Conservation (phyloP, 208 protist genomes). For the Leishmania arabica region DNA sequence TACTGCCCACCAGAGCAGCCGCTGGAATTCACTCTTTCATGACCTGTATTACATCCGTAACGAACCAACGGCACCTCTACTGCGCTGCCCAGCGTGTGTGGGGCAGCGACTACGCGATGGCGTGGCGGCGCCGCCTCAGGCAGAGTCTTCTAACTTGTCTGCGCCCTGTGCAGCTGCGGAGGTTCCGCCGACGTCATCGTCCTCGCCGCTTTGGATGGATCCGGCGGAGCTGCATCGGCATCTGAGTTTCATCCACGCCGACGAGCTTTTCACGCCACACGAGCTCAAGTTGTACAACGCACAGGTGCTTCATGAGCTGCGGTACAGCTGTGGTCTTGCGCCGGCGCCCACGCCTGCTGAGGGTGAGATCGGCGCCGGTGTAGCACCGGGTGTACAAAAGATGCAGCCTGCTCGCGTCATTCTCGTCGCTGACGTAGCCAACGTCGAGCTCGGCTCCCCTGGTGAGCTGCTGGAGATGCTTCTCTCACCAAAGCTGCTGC, state of each 20-base stretch:
- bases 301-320: conserved; percentile 35
- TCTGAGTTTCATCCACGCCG: conserved; percentile 63
- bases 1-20: not conserved
- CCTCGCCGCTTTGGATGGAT: conserved; percentile 20
- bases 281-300: conserved; percentile 57
- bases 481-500: conserved; percentile 29
- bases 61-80: conserved; percentile 36
- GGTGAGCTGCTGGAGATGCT: conserved; percentile 48
- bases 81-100: conserved; percentile 43
- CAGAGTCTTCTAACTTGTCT: not conserved
- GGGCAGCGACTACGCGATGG: not conserved
- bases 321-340: conserved; percentile 21
- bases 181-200: not conserved
- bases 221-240: conserved; percentile 60
- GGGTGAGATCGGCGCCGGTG: not conserved
- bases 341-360: not conserved
- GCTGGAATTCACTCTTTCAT: conserved; percentile 33
- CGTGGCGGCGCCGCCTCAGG: not conserved
- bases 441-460: conserved; percentile 54
- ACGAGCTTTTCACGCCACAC: conserved; percentile 42
- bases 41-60: conserved; percentile 19
- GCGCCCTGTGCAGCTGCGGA: not conserved
- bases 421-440: conserved; percentile 73
- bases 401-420: conserved; percentile 42
- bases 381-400: not conserved